Evolutionary conservation across 306 rosid species (phyloP).

Genomic region (Vigna unguiculata): DNA sequence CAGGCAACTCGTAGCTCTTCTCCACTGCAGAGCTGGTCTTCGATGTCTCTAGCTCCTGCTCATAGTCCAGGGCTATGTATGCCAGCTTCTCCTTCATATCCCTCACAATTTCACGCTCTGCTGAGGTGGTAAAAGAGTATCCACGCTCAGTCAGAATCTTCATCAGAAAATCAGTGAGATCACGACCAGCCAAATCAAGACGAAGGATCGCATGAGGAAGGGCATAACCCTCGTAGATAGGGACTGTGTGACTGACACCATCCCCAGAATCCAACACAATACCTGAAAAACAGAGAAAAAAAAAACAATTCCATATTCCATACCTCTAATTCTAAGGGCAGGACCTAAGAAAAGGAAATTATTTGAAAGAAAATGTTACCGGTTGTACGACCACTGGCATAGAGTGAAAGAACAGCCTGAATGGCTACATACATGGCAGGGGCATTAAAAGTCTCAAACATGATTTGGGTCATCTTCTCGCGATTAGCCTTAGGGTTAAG

Average conservation of each 20-base stretch:
- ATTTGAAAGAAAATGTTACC: constrained; percentile 55
- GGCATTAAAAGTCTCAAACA: constrained; percentile 96
- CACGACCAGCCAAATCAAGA: constrained; percentile 64
- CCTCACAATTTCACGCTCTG: constrained; percentile 68
- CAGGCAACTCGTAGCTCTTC: constrained; percentile 67
- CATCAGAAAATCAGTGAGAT: constrained; percentile 59
- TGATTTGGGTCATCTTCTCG: constrained; percentile 97
- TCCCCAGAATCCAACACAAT: constrained; percentile 64
- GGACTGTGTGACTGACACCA: constrained; percentile 62
- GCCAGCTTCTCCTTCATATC: constrained; percentile 65
- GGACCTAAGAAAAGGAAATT: background rate
- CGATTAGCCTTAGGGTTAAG: constrained; percentile 96
- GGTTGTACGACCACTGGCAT: constrained; percentile 98
- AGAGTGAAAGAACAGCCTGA: constrained; percentile 95
- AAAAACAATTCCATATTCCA: no score
- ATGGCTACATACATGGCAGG: constrained; percentile 99
- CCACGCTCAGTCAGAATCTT: constrained; percentile 61
- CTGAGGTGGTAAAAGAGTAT: constrained; percentile 60
- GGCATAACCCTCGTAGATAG: constrained; percentile 63
- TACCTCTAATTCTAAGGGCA: no score
- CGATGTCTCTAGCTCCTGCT: constrained; percentile 65
- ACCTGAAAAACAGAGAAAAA: constrained; percentile 43
- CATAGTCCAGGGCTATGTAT: constrained; percentile 65
- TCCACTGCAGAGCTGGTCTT: constrained; percentile 65
- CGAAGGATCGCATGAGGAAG: constrained; percentile 63